These are phyloP conservation scores for Laburnicola sp. DNA, from an alignment of 2,329 filamentous ascomycete genomes.

Conservation along the genomic window DNA sequence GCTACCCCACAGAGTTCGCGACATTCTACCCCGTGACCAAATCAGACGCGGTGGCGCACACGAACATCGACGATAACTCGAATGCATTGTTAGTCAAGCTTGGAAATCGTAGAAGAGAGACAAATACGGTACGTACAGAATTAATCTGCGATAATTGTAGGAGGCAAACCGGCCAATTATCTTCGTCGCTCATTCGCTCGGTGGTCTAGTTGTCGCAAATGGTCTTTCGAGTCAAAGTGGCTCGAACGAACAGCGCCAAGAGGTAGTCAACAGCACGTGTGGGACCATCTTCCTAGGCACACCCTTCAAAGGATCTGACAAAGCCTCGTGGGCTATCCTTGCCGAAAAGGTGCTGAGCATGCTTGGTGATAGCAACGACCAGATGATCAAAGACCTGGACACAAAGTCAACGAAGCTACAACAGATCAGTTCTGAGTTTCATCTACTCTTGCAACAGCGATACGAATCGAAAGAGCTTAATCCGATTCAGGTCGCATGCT, in stretches of 20 bases:
- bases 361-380: conserved; percentile 8
- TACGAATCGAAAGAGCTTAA: conserved; percentile 3
- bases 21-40: conserved; percentile 3
- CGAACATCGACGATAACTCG: conserved; percentile 2
- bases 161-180: conserved; percentile 5
- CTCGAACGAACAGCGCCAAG: conserved; percentile 6
- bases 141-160: background rate
- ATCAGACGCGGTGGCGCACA: background rate
- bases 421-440: conserved; percentile 6
- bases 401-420: conserved; percentile 1
- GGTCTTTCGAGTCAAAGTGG: conserved; percentile 1
- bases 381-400: conserved; percentile 5
- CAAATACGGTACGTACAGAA: background rate
- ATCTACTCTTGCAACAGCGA: background rate
- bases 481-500: conserved; percentile 6
- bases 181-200: conserved; percentile 8
- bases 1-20: conserved; percentile 2
- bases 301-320: conserved; percentile 5
- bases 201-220: conserved; percentile 6
- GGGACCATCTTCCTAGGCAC: conserved; percentile 7
- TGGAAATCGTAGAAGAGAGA: background rate
- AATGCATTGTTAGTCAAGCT: conserved; percentile 2
- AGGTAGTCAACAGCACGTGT: conserved; percentile 4
- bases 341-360: conserved; percentile 2
- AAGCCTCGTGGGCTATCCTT: conserved; percentile 2